Base-by-base conservation (phyloP, 108 stramenopile species). In the Nannochloropsis gaditana region DNA sequence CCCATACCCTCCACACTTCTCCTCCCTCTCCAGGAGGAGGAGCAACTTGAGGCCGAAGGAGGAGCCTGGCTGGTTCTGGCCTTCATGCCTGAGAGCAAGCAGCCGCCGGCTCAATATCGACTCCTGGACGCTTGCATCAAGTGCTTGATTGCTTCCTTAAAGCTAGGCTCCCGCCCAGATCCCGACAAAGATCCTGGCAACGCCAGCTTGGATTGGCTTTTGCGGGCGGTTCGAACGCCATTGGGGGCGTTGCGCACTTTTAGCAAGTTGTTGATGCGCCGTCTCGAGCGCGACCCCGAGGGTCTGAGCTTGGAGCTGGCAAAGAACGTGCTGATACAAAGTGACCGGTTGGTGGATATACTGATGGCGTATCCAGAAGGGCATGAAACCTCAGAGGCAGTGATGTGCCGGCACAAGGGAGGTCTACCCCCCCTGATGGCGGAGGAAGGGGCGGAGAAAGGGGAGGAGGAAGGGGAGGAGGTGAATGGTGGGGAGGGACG, bases 391-490 rank as follows among this genome's bases (percentile, higher is more conserved):
- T 2, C 59, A n/a, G 59, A 6, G n/a, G 8, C 3, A n/a, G 3
- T 73, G 59, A 2, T 4, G 8, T 73, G 19, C 15, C 19, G 59
- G n/a, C 5, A n/a, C 2, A n/a, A n/a, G 8, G 59, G 59, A 6
- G 59, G 1, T 4, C 4, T 8, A 73, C 19, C 11, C 11, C 15
- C 11, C 19, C 19, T n/a, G 59, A 73, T 73, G 59, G 59, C 59
- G 5, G 19, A 73, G 59, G 59, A 73, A n/a, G 59, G 59, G 59
- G n/a, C 19, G 4, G 31, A 31, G 31, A 73, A n/a, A 3, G n/a
- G 59, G 19, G 59, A 73, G 59, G 59, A 73, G 59, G 59, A 73
- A n/a, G n/a, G 15, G 59, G 59, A 73, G 59, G 59, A 73, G 59
- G n/a, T 73, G 59, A n/a, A 73, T 15, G 59, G n/a, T 15, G 59